Evolutionary conservation across 1,284 basidiomycete species (phyloP).

Genomic region (Cryptococcus depauperatus): DNA sequence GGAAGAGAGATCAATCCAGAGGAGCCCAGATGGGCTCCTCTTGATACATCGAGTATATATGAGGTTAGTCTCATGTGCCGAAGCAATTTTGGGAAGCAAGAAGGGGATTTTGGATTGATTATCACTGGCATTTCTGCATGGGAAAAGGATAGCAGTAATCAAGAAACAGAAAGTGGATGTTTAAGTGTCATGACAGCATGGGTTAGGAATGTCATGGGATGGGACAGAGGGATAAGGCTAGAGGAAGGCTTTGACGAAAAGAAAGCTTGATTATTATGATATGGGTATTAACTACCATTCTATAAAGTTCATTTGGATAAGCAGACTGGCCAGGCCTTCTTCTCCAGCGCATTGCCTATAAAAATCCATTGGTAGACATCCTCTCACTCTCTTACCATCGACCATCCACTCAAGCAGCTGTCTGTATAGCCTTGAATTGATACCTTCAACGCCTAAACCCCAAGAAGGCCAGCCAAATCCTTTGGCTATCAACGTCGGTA

Average conservation of each 20-base stretch:
- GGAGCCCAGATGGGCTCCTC: conserved; percentile 27
- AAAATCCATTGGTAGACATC: conserved; percentile 35
- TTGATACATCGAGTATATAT: conserved; percentile 31
- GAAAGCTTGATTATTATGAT: neutral
- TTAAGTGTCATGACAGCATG: conserved; percentile 6
- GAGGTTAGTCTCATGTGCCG: conserved; percentile 45
- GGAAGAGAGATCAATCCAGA: conserved; percentile 37
- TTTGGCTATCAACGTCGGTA: conserved; percentile 63
- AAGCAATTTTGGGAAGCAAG: conserved; percentile 42
- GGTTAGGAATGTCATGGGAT: conserved; percentile 3
- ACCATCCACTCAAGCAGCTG: conserved; percentile 56
- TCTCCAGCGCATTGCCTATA: conserved; percentile 25
- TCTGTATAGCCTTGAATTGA: conserved; percentile 61
- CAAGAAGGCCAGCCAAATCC: conserved; percentile 69
- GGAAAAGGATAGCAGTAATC: conserved; percentile 3
- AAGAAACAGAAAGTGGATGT: neutral
- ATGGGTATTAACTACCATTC: conserved; percentile 4
- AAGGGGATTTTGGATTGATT: conserved; percentile 39
- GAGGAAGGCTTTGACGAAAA: conserved; percentile 13
- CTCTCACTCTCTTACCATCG: conserved; percentile 20
- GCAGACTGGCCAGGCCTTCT: conserved; percentile 20
- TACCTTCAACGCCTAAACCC: conserved; percentile 68
- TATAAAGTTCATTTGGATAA: conserved; percentile 28
- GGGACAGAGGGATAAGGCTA: conserved; percentile 6
- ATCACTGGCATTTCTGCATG: conserved; percentile 20